Percentiles rank a stretch among this genome's conserved stretches.
Evolutionary conservation across 257 asterid genomes (phyloP).

Genomic region (Solanum ossicruentum): DNA sequence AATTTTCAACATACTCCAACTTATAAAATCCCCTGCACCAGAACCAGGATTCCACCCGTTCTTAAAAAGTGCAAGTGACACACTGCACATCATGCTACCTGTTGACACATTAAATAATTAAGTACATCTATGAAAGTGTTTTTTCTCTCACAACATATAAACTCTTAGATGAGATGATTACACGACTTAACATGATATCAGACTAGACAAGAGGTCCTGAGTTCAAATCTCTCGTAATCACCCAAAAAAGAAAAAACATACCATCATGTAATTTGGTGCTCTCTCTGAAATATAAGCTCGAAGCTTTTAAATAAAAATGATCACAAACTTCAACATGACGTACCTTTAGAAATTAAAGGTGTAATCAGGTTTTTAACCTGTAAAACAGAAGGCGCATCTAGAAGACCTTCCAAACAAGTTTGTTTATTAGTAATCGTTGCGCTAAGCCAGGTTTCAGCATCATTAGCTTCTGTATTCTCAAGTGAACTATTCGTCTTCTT

Average conservation of each 20-base stretch:
- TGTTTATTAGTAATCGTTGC: slow-evolving; percentile 15
- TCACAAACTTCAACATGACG: background rate
- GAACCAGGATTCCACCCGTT: slow-evolving; percentile 8
- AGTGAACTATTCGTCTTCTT: background rate
- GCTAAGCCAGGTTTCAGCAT: slow-evolving; percentile 7
- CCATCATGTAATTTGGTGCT: background rate
- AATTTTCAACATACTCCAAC: background rate
- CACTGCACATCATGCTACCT: slow-evolving; percentile 9
- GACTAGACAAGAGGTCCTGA: background rate
- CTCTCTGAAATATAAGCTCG: background rate
- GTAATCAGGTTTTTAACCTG: background rate
- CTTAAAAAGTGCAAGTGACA: slow-evolving; percentile 18
- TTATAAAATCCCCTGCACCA: background rate
- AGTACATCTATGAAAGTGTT: too few species aligned
- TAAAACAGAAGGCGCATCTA: background rate
- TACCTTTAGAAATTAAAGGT: slow-evolving; percentile 4
- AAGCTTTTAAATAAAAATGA: background rate
- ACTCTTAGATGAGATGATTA: background rate
- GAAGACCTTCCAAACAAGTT: slow-evolving; percentile 22
- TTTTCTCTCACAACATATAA: background rate
- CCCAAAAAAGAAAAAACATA: background rate
- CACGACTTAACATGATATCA: too few species aligned
- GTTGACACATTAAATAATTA: background rate
- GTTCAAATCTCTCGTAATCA: background rate
- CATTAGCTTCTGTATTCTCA: background rate